phyloP scores from a whole-genome alignment of 345 rosid genomes.

The Hibiscus trionum region DNA sequence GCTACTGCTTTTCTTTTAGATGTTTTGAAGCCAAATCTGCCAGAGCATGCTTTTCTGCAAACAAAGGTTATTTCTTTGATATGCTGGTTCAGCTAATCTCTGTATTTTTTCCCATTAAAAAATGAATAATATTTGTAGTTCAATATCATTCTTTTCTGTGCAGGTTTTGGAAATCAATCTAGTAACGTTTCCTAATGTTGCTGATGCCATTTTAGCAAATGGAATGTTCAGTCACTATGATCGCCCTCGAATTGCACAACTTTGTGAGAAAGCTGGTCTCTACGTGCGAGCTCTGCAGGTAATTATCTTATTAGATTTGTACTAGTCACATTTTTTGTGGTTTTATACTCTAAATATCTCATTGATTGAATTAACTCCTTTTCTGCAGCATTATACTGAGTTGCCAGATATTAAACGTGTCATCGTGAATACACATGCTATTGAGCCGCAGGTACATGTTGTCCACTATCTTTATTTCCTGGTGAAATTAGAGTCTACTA shows the following conservation, averaged over 20 bases:
- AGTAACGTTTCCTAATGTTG: slow-evolving; percentile 98
- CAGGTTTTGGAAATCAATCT: slow-evolving; percentile 98
- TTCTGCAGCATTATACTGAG: slow-evolving; percentile 90
- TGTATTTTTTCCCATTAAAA: background rate
- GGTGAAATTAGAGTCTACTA: slow-evolving; percentile 3
- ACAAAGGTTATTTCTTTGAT: slow-evolving; percentile 52
- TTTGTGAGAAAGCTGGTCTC: slow-evolving; percentile 99
- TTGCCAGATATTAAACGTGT: slow-evolving; percentile 97
- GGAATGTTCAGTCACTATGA: slow-evolving; percentile 99
- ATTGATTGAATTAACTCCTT: slow-evolving; percentile 2
- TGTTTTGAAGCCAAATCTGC: slow-evolving; percentile 91
- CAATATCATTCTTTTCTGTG: slow-evolving; percentile 14
- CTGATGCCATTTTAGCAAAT: slow-evolving; percentile 95
- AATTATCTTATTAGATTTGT: slow-evolving; percentile 13
- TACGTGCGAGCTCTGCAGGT: slow-evolving; percentile 87
- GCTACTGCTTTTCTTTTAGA: slow-evolving; percentile 96
- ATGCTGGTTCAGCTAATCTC: background rate
- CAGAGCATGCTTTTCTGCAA: slow-evolving; percentile 87
- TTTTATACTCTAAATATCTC: slow-evolving; percentile 1
- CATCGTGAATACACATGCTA: slow-evolving; percentile 97
- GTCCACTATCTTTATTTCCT: slow-evolving; percentile 11
- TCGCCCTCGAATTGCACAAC: slow-evolving; percentile 93
- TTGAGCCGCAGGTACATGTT: slow-evolving; percentile 87
- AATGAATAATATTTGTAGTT: background rate
- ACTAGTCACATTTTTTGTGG: background rate